A percentile compares a stretch with the other conserved stretches of the same genome.
Conservation (phyloP, 345 rosid species). For the Durio zibethinus region DNA sequence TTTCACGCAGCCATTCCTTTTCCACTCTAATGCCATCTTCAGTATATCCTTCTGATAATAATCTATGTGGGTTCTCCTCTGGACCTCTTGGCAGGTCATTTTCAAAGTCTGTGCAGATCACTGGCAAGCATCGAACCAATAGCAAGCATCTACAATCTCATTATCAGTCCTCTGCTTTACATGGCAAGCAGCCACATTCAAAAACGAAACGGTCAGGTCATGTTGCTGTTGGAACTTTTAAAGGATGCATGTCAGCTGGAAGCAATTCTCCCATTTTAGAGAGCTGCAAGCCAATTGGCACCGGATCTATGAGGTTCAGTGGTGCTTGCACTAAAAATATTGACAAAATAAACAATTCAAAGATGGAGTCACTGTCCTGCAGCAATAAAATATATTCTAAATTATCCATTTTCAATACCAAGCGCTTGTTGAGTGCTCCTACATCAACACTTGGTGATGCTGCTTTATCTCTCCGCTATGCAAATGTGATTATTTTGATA, state of each 20-base stretch:
- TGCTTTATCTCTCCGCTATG: conserved; percentile 61
- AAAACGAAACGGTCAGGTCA: conserved; percentile 31
- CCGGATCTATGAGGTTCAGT: conserved; percentile 37
- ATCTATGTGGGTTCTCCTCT: conserved; percentile 9
- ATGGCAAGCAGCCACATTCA: conserved; percentile 23
- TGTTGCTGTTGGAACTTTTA: conserved; percentile 40
- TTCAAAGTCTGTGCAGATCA: conserved; percentile 16
- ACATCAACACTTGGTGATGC: conserved; percentile 52
- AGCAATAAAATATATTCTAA: conserved; percentile 31
- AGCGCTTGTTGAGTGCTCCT: conserved; percentile 38
- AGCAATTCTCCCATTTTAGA: conserved; percentile 29
- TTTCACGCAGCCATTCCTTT: conserved; percentile 13
- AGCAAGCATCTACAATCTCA: conserved; percentile 27
- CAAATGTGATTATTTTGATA: conserved; percentile 47
- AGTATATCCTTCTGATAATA: not conserved
- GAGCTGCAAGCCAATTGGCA: conserved; percentile 27
- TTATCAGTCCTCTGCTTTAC: conserved; percentile 15
- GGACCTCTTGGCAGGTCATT: conserved; percentile 20
- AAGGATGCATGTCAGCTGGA: conserved; percentile 40
- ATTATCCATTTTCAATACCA: conserved; percentile 36
- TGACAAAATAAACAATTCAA: conserved; percentile 21
- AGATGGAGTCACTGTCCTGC: conserved; percentile 16
- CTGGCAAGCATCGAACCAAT: conserved; percentile 18
- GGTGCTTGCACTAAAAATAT: conserved; percentile 18
- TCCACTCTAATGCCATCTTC: conserved; percentile 7